These are phyloP conservation scores for Aspergillus fijiensis DNA, from an alignment of 2,329 filamentous ascomycete genomes.

Conservation along the genomic window DNA sequence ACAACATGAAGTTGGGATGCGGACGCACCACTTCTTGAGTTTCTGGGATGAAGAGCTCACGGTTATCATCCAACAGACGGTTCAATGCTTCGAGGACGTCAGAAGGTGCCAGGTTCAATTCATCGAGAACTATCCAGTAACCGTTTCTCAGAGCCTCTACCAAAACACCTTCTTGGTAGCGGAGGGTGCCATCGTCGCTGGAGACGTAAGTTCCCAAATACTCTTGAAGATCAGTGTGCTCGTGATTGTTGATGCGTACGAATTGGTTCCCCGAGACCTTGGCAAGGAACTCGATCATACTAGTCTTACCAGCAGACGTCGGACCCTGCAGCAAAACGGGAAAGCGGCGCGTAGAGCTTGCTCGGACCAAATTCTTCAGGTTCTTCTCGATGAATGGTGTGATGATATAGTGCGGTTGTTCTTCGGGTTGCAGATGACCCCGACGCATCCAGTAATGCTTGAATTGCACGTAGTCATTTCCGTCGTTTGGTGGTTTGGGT, in stretches of 20 bases:
- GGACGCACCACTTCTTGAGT: constrained; percentile 92
- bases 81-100: constrained; percentile 97
- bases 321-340: constrained; percentile 95
- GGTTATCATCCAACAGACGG: constrained; percentile 90
- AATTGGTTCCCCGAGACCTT: constrained; percentile 96
- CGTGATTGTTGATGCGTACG: constrained; percentile 98
- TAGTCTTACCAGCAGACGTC: constrained; percentile 96
- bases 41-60: constrained; percentile 92
- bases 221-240: constrained; percentile 96
- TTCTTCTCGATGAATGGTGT: constrained; percentile 95
- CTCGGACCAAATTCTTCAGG: constrained; percentile 87
- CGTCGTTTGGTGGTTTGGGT: constrained; percentile 74
- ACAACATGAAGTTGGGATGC: constrained; percentile 94
- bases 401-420: constrained; percentile 89
- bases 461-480: constrained; percentile 76
- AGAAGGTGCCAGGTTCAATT: constrained; percentile 93
- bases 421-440: constrained; percentile 64
- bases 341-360: constrained; percentile 86
- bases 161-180: constrained; percentile 89
- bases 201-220: constrained; percentile 95
- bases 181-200: constrained; percentile 75
- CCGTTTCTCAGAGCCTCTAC: constrained; percentile 90
- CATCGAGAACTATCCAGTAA: constrained; percentile 97
- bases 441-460: constrained; percentile 88
- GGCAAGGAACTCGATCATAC: constrained; percentile 99